Evolutionary conservation across 192 early-diverging fungal species (phyloP).

Genomic region (Kickxella alabastrina): DNA sequence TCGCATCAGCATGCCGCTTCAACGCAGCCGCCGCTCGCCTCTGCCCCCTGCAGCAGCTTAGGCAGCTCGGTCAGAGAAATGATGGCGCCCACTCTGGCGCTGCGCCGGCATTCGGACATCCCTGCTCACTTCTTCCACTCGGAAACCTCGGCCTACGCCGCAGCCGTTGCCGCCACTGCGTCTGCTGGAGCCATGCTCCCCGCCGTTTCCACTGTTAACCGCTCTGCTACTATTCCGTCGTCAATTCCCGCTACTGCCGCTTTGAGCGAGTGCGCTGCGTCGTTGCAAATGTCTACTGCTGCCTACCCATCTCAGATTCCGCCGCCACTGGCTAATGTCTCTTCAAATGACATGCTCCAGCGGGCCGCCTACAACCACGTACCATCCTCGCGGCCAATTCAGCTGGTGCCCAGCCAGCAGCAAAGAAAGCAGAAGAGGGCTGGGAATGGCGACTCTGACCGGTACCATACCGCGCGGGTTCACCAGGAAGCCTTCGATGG

Average conservation of each 20-base stretch:
- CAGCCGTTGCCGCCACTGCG: conserved; percentile 2
- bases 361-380: not conserved
- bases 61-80: too few species aligned
- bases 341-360: not conserved
- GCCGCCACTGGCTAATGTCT: too few species aligned
- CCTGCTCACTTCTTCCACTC: conserved; percentile 13
- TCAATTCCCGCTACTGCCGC: conserved; percentile 8
- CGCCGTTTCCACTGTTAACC: conserved; percentile 10
- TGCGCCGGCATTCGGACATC: conserved; percentile 41
- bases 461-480: conserved; percentile 36
- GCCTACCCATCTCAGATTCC: not conserved
- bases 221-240: not conserved
- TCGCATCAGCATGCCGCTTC: not conserved
- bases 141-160: conserved; percentile 1
- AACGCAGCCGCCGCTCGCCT: not conserved
- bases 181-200: not conserved
- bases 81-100: not conserved
- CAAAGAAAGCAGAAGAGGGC: conserved; percentile 31
- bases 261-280: conserved; percentile 2
- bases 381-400: conserved; percentile 6
- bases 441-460: conserved; percentile 5
- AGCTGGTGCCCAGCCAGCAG: conserved; percentile 2
- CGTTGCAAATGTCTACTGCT: conserved; percentile 13
- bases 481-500: conserved; percentile 49
- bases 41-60: not conserved